A percentile compares a stretch with the other conserved stretches of the same genome.
These are phyloP conservation scores for Suhomyces pyralidae DNA, from an alignment of 805 yeast genomes.

Conservation along the genomic window DNA sequence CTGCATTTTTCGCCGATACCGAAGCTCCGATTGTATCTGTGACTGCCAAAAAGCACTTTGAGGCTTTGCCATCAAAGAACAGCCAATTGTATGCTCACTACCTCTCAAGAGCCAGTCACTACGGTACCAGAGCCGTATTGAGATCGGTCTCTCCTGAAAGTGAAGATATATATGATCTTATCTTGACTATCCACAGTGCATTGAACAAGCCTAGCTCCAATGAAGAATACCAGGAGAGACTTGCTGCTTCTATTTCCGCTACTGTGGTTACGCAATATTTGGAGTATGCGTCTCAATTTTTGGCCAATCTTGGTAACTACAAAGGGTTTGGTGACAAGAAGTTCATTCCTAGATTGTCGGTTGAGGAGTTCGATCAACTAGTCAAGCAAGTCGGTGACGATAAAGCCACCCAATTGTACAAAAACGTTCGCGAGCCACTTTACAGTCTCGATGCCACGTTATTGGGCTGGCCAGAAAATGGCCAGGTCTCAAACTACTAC, in stretches of 20 bases:
- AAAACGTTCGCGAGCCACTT: slow-evolving; percentile 45
- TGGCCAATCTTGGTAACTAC: slow-evolving; percentile 72
- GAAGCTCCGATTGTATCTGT: slow-evolving; percentile 45
- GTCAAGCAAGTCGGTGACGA: slow-evolving; percentile 45
- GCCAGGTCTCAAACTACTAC: slow-evolving; percentile 76
- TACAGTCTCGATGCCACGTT: slow-evolving; percentile 51
- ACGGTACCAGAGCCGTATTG: slow-evolving; percentile 75
- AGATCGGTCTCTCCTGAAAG: slow-evolving; percentile 83
- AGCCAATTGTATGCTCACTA: slow-evolving; percentile 73
- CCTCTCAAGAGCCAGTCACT: slow-evolving; percentile 78
- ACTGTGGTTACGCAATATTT: slow-evolving; percentile 47
- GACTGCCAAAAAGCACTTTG: slow-evolving; percentile 67
- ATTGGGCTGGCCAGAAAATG: slow-evolving; percentile 76
- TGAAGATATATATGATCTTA: slow-evolving; percentile 69
- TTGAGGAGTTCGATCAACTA: slow-evolving; percentile 44
- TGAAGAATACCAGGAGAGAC: slow-evolving; percentile 37
- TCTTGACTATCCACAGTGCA: slow-evolving; percentile 55
- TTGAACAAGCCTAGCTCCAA: slow-evolving; percentile 42
- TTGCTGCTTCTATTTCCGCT: slow-evolving; percentile 27
- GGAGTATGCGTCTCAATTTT: slow-evolving; percentile 73
- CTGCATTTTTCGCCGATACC: slow-evolving; percentile 30
- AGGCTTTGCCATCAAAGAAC: slow-evolving; percentile 55
- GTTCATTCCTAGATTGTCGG: slow-evolving; percentile 65
- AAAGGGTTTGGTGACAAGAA: slow-evolving; percentile 88
- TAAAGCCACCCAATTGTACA: slow-evolving; percentile 33